These are phyloP conservation scores for Grammothele lineata DNA, from an alignment of 768 basidiomycete species.

Conservation along the genomic window DNA sequence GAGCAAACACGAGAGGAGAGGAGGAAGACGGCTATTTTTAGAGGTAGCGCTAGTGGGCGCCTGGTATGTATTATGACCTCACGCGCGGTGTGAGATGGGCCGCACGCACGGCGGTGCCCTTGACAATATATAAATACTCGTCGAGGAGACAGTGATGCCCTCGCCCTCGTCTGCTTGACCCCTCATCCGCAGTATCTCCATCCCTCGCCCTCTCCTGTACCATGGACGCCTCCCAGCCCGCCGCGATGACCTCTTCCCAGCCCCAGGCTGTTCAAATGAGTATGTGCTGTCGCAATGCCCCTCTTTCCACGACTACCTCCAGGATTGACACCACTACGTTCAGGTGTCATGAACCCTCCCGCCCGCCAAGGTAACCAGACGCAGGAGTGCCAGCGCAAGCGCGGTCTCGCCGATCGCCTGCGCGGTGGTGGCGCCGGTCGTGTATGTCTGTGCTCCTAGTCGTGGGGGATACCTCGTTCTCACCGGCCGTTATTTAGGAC, in stretches of 20 bases:
- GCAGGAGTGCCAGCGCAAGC: conserved; percentile 34
- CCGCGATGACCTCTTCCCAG: conserved; percentile 41
- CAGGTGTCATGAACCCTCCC: conserved; percentile 46
- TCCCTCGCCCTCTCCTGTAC: background rate
- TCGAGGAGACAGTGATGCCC: no score
- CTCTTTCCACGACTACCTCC: background rate
- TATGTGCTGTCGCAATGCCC: conserved; percentile 29
- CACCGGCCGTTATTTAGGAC: no score
- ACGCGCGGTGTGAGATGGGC: background rate
- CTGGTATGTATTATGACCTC: conserved; percentile 13
- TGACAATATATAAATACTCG: background rate
- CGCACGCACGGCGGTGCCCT: no score
- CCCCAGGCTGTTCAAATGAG: conserved; percentile 64
- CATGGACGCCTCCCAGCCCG: conserved; percentile 30
- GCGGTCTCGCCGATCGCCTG: conserved; percentile 50
- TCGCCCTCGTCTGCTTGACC: background rate
- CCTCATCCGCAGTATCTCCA: background rate
- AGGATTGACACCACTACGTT: background rate
- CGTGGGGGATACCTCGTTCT: no score
- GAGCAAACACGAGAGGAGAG: no score
- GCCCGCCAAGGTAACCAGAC: conserved; percentile 26
- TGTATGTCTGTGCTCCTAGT: no score
- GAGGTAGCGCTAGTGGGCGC: background rate
- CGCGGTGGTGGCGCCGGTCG: conserved; percentile 71
- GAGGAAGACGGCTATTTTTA: conserved; percentile 10